A percentile compares a stretch with the other conserved stretches of the same genome.
phyloP scores from a whole-genome alignment of 208 protist genomes.

The Novymonas esmeraldas region DNA sequence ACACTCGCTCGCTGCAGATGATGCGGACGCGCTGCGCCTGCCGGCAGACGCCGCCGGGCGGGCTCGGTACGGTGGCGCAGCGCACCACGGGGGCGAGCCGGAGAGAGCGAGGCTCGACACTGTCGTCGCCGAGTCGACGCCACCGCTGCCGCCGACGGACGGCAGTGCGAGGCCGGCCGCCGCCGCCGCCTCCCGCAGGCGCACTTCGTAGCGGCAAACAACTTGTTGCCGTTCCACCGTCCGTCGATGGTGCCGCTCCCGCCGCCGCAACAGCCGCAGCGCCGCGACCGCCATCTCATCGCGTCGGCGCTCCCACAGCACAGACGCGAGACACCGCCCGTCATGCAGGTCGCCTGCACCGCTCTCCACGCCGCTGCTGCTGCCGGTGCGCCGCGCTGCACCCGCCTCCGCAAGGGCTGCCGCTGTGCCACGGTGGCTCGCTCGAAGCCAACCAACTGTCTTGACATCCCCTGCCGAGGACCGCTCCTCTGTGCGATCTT shows the following conservation, averaged over 20 bases:
- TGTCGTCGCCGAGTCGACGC: not conserved
- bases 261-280: constrained; percentile 1
- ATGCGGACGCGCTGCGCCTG: not conserved
- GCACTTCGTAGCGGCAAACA: constrained; percentile 15
- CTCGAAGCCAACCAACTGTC: too few species aligned
- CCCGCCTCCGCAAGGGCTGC: too few species aligned
- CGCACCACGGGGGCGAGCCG: not conserved
- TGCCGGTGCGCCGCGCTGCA: too few species aligned
- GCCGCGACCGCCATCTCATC: not conserved
- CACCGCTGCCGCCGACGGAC: not conserved
- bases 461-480: too few species aligned
- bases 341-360: not conserved
- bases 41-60: too few species aligned
- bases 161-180: not conserved
- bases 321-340: constrained; percentile 22
- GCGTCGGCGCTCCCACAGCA: constrained; percentile 11
- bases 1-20: too few species aligned
- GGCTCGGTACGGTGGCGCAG: too few species aligned
- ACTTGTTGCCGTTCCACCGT: constrained; percentile 1
- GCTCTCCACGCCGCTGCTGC: constrained; percentile 1
- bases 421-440: too few species aligned
- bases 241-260: constrained; percentile 21
- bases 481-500: too few species aligned
- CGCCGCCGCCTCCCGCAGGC: constrained; percentile 19
- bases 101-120: constrained; percentile 5